Evolutionary conservation across 495 filamentous ascomycete species (phyloP), one percentile per base, ranked within the genome.

Genomic region (Podospora pseudoanserina): DNA sequence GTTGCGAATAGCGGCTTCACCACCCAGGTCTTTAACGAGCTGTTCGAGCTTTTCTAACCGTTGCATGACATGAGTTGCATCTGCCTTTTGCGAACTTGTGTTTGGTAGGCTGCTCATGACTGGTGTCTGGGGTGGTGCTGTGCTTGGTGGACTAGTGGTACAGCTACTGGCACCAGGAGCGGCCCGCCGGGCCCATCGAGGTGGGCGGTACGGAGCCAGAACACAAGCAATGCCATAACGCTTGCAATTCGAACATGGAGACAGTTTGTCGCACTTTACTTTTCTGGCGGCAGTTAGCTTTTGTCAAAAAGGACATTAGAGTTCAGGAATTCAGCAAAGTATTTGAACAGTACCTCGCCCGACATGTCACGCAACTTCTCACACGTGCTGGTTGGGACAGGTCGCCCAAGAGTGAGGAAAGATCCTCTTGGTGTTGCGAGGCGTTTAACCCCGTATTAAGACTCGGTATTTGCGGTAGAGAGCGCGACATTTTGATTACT

Each of bases 261-360:
- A 81, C 44, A 74, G 74, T 71, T 88, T 89, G 71, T 89, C 84
- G 70, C 87, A 89, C 60, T 85, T 84, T 20, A 89, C 87, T 68
- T 89, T 89, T 20, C 87, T 84, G 16, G 75, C 78, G 23, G 85
- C 75, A 70, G 27, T 27, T 32, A 18, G 28, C 7, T 32, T 15
- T 32, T 3, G 19, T 7, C 23, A 32, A 28, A 32, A 26, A 28
- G 23, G 7, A 5, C 3, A 20, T 26, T 39, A 20, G 27, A 66
- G 26, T 32, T 32, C 30, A 32, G 30, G 30, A 32, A 32, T 32
- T 32, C 30, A 32, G 30, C 30, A 23, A 44, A 16, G 32, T 86
- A 88, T 56, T 7, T 13, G 5, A 57, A 57, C 20, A 20, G 30
- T 49, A 63, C 61, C 61, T 63, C 34, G 61, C 32, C 34, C 61